A percentile compares a stretch with the other conserved stretches of the same genome.
Evolutionary conservation across 2,329 filamentous ascomycete species (phyloP).

Genomic region (Curvularia lunata): DNA sequence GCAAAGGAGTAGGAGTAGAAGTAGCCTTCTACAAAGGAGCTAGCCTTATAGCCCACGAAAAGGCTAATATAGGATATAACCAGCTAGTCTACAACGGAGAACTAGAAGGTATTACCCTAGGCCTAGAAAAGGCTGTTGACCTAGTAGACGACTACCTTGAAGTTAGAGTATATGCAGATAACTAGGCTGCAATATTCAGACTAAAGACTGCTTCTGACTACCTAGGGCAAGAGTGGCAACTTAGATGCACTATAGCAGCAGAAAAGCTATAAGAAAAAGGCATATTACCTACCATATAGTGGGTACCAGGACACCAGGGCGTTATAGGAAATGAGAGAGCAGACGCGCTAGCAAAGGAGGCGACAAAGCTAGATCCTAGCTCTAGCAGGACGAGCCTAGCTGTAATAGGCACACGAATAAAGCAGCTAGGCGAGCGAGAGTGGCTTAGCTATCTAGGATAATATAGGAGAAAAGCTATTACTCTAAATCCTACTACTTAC

Average conservation of each 20-base stretch:
- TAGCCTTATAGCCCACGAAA: not conserved
- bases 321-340: too few relatives aligned
- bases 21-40: not conserved
- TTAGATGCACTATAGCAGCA: not conserved
- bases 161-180: not conserved
- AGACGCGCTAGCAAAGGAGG: too few relatives aligned
- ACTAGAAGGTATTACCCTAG: too few relatives aligned
- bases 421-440: not conserved
- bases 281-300: not conserved
- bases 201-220: conserved; percentile 1
- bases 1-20: not conserved
- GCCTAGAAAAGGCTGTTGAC: not conserved
- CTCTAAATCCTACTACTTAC: not conserved
- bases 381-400: too few relatives aligned
- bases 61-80: too few relatives aligned
- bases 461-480: not conserved
- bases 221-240: not conserved
- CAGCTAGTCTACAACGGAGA: too few relatives aligned
- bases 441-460: not conserved
- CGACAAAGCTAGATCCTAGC: too few relatives aligned
- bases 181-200: not conserved
- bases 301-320: not conserved
- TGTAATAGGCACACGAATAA: not conserved
- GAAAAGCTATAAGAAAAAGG: not conserved
- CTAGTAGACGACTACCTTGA: not conserved